Evolutionary conservation across 2,329 filamentous ascomycete species (phyloP), one percentile per base, ranked within the genome.

Genomic region (Ascochyta koolunga): DNA sequence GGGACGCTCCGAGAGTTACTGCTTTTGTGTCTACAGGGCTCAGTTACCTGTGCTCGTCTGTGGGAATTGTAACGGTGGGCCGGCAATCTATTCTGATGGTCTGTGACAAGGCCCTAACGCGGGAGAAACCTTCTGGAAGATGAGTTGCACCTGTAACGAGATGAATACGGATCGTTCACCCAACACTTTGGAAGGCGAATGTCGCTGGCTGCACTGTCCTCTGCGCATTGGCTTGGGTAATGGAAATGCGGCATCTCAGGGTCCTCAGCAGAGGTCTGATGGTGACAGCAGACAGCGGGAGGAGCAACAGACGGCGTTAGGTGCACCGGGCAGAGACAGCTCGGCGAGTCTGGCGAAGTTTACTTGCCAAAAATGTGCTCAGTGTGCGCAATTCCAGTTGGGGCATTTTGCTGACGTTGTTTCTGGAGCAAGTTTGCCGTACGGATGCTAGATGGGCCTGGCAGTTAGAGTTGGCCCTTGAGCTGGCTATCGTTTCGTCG

Each of bases 121-220:
- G 65, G 60, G 60, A 68, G 66, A 71, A 70, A 54, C 27, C 29
- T 71, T 69, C 65, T 70, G 62, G 68, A 70, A 71, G 61, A 68
- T 65, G 59, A 64, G 53, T 25, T 58, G 53, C 56, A 59, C 52
- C 41, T 54, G 55, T 51, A 47, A 54, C 50, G 54, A 58, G 45
- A 48, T 54, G 43, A 54, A 53, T 45, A 40, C 32, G 40, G 55
- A 51, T 53, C 38, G 55, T 52, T 56, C 58, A 56, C 58, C 56
- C 59, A 55, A 49, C 48, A 32, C 33, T 38, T 15, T 43, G 42
- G 32, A 29, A 41, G 25, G 25, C 37, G 19, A 16, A 27, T 27
- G 24, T 46, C 36, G 18, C 31, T 42, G 29, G n/a, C 24, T 43
- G 47, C 41, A 46, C 36, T 41, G 41, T 42, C 42, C 22, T 25